Conservation (phyloP, 169 alveolate species). For the Eimeria necatrix region DNA sequence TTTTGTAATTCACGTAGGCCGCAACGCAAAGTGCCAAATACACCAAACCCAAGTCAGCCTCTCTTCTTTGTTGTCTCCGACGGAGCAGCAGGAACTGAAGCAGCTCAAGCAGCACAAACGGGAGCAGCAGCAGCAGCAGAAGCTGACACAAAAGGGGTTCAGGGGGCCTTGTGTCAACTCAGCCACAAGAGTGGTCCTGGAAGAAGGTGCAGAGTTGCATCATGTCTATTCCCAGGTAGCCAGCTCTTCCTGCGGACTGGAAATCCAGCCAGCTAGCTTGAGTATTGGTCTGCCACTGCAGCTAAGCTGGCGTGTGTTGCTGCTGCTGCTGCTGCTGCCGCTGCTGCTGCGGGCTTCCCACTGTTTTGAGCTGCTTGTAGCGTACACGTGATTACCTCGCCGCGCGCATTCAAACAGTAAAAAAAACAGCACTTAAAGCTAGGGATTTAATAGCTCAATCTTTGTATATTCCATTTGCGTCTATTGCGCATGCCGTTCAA, state of each 20-base stretch:
- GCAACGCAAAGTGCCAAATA: slow-evolving; percentile 81
- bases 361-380: no score
- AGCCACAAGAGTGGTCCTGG: slow-evolving; percentile 83
- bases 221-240: slow-evolving; percentile 83
- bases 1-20: slow-evolving; percentile 82
- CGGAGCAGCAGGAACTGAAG: slow-evolving; percentile 53
- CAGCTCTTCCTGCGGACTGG: not conserved
- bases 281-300: not conserved
- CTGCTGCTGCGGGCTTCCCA: not conserved
- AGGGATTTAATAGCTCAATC: no score
- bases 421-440: no score
- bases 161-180: slow-evolving; percentile 85
- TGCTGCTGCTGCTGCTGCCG: slow-evolving; percentile 16
- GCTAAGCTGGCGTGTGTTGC: not conserved
- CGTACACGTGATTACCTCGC: no score
- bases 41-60: slow-evolving; percentile 84
- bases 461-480: not conserved
- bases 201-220: slow-evolving; percentile 82
- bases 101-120: slow-evolving; percentile 20
- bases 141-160: slow-evolving; percentile 29
- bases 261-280: not conserved
- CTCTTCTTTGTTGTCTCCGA: not conserved
- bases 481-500: not conserved
- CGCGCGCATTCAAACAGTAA: no score
- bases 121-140: slow-evolving; percentile 19